phyloP scores from a whole-genome alignment of 1,139 yeast species.

The Yarrowia galli region DNA sequence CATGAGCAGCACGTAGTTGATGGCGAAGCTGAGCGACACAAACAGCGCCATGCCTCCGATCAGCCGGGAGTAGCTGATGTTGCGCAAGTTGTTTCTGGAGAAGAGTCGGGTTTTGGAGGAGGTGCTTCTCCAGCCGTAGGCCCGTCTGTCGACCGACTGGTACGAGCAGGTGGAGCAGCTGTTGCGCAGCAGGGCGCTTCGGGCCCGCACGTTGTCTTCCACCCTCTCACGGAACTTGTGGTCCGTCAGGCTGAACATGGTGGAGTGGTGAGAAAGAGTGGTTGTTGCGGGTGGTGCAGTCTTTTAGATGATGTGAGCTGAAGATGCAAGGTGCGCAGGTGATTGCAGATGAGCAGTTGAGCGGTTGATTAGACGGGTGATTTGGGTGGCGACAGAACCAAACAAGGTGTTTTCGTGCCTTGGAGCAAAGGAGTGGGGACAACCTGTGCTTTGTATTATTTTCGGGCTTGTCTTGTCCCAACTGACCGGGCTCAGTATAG shows the following conservation, averaged over 20 bases:
- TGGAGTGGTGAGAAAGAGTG: conserved; percentile 2
- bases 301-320: too few relatives aligned
- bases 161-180: conserved; percentile 14
- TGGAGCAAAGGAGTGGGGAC: neutral
- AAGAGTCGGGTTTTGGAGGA: conserved; percentile 1
- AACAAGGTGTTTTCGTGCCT: too few relatives aligned
- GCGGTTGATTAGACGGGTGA: neutral
- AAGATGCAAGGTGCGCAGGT: too few relatives aligned
- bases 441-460: neutral
- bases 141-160: conserved; percentile 20
- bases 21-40: conserved; percentile 33
- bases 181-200: conserved; percentile 10
- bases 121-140: conserved; percentile 31
- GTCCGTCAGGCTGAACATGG: conserved; percentile 21
- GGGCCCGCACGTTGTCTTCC: conserved; percentile 28
- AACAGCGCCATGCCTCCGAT: conserved; percentile 25
- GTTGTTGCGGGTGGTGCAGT: neutral
- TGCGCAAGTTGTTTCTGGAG: neutral
- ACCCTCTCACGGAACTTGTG: conserved; percentile 21
- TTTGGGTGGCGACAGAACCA: too few relatives aligned
- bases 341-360: neutral
- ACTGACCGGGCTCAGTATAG: neutral
- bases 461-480: conserved; percentile 21
- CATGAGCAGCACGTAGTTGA: conserved; percentile 16
- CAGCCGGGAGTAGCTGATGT: conserved; percentile 8